phyloP scores from a whole-genome alignment of 192 early-diverging fungal species.

The Phycomyces blakesleeanus region DNA sequence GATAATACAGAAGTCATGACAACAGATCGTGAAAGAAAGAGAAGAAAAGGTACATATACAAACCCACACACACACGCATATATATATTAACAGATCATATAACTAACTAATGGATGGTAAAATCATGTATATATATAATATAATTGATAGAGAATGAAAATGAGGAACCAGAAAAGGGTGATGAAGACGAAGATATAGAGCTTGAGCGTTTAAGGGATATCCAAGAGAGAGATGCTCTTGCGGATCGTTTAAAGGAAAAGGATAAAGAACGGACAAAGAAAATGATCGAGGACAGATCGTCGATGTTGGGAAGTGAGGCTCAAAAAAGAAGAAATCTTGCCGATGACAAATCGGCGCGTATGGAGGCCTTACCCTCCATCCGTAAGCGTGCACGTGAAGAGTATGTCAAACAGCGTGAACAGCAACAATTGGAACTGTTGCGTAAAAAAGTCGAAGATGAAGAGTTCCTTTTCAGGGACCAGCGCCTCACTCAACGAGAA shows the following conservation, averaged over 20 bases:
- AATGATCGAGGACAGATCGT: constrained; percentile 69
- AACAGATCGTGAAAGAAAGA: constrained; percentile 19
- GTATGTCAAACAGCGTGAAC: constrained; percentile 86
- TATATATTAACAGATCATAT: too few relatives aligned
- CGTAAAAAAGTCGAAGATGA: constrained; percentile 83
- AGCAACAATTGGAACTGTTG: constrained; percentile 73
- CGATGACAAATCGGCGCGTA: constrained; percentile 70
- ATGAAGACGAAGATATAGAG: constrained; percentile 41
- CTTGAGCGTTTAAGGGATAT: constrained; percentile 66
- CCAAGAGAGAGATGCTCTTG: constrained; percentile 89
- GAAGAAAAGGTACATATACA: constrained; percentile 22
- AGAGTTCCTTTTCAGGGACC: constrained; percentile 71
- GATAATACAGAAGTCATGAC: constrained; percentile 29
- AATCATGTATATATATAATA: too few relatives aligned
- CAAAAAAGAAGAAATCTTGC: constrained; percentile 73
- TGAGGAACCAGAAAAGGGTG: constrained; percentile 18
- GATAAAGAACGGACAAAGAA: constrained; percentile 81
- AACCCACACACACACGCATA: too few relatives aligned
- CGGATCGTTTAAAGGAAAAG: constrained; percentile 70
- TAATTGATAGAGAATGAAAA: neutral
- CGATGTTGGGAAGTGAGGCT: constrained; percentile 61
- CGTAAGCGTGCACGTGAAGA: constrained; percentile 85
- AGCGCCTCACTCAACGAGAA: constrained; percentile 77
- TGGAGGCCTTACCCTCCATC: constrained; percentile 67
- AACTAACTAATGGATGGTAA: too few relatives aligned